phyloP scores from a whole-genome alignment of 192 early-diverging fungal species.

The Coemansia sp. region DNA sequence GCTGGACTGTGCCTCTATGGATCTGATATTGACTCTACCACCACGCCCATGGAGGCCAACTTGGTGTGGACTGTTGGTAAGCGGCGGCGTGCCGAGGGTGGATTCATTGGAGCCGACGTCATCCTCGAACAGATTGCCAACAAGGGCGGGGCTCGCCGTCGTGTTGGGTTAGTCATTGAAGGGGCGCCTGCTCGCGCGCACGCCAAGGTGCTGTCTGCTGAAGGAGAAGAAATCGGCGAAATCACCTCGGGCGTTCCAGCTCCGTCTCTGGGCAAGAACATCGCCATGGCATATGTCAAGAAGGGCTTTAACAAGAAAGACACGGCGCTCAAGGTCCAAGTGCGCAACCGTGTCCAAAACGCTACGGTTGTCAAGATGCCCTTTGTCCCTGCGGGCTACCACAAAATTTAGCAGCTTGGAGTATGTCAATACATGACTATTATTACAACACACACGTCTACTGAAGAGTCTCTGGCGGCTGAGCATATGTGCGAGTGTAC shows the following conservation, averaged over 20 bases:
- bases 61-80: conserved; percentile 97
- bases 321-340: conserved; percentile 90
- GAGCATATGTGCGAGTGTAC: conserved; percentile 79
- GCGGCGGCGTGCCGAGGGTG: conserved; percentile 82
- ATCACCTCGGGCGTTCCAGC: conserved; percentile 93
- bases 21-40: conserved; percentile 90
- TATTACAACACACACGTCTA: not conserved
- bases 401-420: conserved; percentile 52
- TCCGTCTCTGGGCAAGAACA: conserved; percentile 90
- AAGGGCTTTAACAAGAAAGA: conserved; percentile 86
- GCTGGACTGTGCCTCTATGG: conserved; percentile 98
- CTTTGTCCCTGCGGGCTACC: conserved; percentile 84
- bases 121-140: conserved; percentile 84
- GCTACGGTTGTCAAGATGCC: conserved; percentile 93
- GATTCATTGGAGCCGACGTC: conserved; percentile 86
- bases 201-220: conserved; percentile 66
- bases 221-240: conserved; percentile 71
- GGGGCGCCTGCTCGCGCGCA: conserved; percentile 90
- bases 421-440: conserved; percentile 1
- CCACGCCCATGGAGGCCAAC: conserved; percentile 90
- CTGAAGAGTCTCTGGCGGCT: not conserved
- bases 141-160: conserved; percentile 72
- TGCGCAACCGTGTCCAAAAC: conserved; percentile 82
- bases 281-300: conserved; percentile 96
- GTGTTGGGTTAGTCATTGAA: conserved; percentile 88